phyloP scores from a whole-genome alignment of 495 filamentous ascomycete species.

The Penicillium bialowiezense region DNA sequence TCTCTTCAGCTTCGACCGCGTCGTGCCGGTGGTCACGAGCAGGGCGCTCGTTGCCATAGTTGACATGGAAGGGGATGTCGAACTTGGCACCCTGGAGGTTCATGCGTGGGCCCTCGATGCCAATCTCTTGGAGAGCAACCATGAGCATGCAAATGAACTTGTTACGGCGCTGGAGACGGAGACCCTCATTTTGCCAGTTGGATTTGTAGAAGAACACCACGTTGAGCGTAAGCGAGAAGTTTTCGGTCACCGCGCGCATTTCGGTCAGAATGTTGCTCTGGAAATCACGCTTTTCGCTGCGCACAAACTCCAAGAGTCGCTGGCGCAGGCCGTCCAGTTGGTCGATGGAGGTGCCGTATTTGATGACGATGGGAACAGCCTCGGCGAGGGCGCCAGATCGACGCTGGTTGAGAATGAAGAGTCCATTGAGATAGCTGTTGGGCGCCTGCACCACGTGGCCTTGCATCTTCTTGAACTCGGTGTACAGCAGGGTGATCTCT shows the following conservation, averaged over 20 bases:
- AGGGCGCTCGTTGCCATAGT: constrained; percentile 32
- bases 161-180: constrained; percentile 87
- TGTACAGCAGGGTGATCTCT: constrained; percentile 90
- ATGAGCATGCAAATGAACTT: constrained; percentile 94
- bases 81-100: constrained; percentile 66
- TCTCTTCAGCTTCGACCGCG: constrained; percentile 15
- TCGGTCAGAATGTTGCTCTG: constrained; percentile 89
- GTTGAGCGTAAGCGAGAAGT: constrained; percentile 78
- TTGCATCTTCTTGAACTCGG: constrained; percentile 98
- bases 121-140: constrained; percentile 78
- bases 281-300: constrained; percentile 86
- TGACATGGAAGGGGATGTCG: constrained; percentile 58
- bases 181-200: constrained; percentile 88
- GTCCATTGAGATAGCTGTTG: constrained; percentile 86
- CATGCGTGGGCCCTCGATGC: constrained; percentile 82
- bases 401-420: constrained; percentile 94
- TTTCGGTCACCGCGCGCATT: constrained; percentile 63
- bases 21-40: constrained; percentile 8
- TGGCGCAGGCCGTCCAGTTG: constrained; percentile 82
- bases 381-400: constrained; percentile 87
- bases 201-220: constrained; percentile 98
- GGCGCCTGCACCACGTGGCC: constrained; percentile 94
- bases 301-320: constrained; percentile 82
- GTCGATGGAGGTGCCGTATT: constrained; percentile 83
- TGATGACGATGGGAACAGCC: constrained; percentile 77